These are phyloP conservation scores for Helicocarpus griseus DNA, from an alignment of 2,329 filamentous ascomycete genomes.

Conservation along the genomic window DNA sequence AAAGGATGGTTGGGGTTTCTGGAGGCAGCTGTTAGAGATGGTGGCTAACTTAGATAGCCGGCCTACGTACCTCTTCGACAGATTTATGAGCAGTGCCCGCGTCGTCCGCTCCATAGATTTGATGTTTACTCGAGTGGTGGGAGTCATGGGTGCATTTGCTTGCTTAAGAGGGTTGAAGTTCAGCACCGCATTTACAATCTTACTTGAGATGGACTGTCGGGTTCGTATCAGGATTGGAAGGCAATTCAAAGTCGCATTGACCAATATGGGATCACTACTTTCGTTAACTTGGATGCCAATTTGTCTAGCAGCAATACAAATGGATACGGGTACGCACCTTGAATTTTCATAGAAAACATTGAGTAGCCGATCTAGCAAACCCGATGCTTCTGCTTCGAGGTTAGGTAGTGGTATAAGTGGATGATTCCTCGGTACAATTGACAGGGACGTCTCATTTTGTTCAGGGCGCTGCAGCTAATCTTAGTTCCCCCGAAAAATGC, in stretches of 20 bases:
- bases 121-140: slow-evolving; percentile 69
- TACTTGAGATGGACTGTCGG: slow-evolving; percentile 69
- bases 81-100: slow-evolving; percentile 70
- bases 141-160: slow-evolving; percentile 65
- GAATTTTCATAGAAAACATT: slow-evolving; percentile 75
- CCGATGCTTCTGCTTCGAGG: slow-evolving; percentile 86
- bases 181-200: slow-evolving; percentile 75
- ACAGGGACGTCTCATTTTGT: slow-evolving; percentile 73
- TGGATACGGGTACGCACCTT: slow-evolving; percentile 48
- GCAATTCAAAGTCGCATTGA: slow-evolving; percentile 86
- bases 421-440: slow-evolving; percentile 76
- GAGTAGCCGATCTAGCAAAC: slow-evolving; percentile 80
- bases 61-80: slow-evolving; percentile 59
- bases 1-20: slow-evolving; percentile 75
- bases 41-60: background rate
- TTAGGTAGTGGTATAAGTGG: slow-evolving; percentile 66
- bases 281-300: slow-evolving; percentile 5
- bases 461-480: slow-evolving; percentile 52
- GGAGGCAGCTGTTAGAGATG: slow-evolving; percentile 14
- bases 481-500: slow-evolving; percentile 6
- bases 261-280: slow-evolving; percentile 68
- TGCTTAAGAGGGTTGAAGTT: slow-evolving; percentile 86
- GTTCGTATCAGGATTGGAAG: slow-evolving; percentile 73
- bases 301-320: background rate
- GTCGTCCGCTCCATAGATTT: slow-evolving; percentile 94